These are phyloP conservation scores for Suhomyces maxii DNA, from an alignment of 1,139 yeast genomes.

Conservation along the genomic window DNA sequence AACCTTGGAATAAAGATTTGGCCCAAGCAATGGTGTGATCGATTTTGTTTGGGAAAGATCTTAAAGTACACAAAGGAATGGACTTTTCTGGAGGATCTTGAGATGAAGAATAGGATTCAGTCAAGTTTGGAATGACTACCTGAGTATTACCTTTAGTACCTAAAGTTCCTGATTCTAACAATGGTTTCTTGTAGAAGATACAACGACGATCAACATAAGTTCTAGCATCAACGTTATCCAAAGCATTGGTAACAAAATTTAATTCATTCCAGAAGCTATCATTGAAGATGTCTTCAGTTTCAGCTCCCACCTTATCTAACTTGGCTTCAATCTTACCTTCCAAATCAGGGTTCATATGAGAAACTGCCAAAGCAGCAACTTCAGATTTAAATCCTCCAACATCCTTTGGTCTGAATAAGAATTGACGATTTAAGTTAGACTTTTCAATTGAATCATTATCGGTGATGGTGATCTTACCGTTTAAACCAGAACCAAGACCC, in stretches of 20 bases:
- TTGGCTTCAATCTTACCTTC: slow-evolving; percentile 72
- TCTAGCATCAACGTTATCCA: slow-evolving; percentile 97
- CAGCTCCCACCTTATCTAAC: slow-evolving; percentile 89
- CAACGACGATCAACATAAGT: slow-evolving; percentile 97
- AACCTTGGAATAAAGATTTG: slow-evolving; percentile 91
- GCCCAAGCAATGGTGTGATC: slow-evolving; percentile 99
- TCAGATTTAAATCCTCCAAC: slow-evolving; percentile 91
- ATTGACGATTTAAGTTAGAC: slow-evolving; percentile 93
- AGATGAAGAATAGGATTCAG: slow-evolving; percentile 93
- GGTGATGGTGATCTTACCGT: slow-evolving; percentile 81
- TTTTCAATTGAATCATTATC: slow-evolving; percentile 96
- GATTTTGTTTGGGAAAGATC: slow-evolving; percentile 96
- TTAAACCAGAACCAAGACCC: slow-evolving; percentile 91
- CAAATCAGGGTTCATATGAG: slow-evolving; percentile 81
- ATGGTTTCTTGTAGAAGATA: slow-evolving; percentile 86
- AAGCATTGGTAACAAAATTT: slow-evolving; percentile 91
- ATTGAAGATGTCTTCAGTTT: slow-evolving; percentile 83
- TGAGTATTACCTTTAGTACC: slow-evolving; percentile 99
- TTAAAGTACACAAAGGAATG: slow-evolving; percentile 92
- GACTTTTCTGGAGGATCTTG: slow-evolving; percentile 99
- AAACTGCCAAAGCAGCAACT: slow-evolving; percentile 85
- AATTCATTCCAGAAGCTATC: slow-evolving; percentile 83
- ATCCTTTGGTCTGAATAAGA: slow-evolving; percentile 89
- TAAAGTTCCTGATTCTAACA: slow-evolving; percentile 93
- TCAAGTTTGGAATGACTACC: slow-evolving; percentile 87